Conservation (phyloP, 306 rosid genomes). For the Abrus pulchellus region DNA sequence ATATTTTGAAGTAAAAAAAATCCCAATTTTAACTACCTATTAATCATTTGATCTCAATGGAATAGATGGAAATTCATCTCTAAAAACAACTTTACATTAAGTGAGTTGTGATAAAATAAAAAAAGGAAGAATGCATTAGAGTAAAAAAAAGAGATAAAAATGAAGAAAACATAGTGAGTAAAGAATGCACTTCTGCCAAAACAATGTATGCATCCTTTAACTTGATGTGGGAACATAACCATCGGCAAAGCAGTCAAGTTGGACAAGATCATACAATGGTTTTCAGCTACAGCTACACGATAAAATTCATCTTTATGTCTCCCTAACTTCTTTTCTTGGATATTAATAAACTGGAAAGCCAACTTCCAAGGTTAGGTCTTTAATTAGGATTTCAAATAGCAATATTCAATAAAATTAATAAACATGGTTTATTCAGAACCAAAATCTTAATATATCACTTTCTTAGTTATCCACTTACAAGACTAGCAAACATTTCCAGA, state of each 20-base stretch:
- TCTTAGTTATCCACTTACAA: conserved; percentile 13
- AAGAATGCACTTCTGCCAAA: not conserved
- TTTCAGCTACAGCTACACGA: not conserved
- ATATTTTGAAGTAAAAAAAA: too few relatives aligned
- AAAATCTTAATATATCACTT: conserved; percentile 21
- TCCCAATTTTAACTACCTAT: too few relatives aligned
- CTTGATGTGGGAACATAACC: not conserved
- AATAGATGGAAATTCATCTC: conserved; percentile 15
- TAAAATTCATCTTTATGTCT: not conserved
- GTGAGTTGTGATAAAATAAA: conserved; percentile 27
- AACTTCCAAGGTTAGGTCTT: conserved; percentile 9
- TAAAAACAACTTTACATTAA: conserved; percentile 32
- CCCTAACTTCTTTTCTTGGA: not conserved
- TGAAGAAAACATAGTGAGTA: conserved; percentile 15
- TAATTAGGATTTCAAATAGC: conserved; percentile 24
- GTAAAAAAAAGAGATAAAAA: conserved; percentile 23
- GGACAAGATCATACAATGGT: not conserved
- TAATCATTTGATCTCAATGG: conserved; percentile 8
- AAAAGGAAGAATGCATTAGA: conserved; percentile 5
- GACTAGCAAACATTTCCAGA: not conserved
- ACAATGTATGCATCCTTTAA: not conserved
- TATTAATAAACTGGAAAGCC: not conserved
- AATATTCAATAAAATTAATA: conserved; percentile 3
- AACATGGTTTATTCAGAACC: not conserved
- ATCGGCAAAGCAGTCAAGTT: conserved; percentile 15